A percentile compares a stretch with the other conserved stretches of the same genome.
Conservation (phyloP, 225 moss, liverwort and hornwort genomes). For the Pleurozium schreberi region DNA sequence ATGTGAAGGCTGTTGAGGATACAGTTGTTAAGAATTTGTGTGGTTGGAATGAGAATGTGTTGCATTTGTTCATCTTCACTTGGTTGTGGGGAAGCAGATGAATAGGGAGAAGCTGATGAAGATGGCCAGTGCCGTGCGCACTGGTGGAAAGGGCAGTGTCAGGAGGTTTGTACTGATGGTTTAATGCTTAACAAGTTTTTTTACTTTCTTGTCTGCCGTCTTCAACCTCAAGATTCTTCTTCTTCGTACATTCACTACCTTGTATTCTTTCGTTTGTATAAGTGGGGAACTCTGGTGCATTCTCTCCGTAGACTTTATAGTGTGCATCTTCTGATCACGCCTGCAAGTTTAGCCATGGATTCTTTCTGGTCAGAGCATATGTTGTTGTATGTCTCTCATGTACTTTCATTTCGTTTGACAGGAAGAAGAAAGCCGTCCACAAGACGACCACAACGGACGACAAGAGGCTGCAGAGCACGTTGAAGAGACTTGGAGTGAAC, state of each 20-base stretch:
- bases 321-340: neutral
- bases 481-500: constrained; percentile 58
- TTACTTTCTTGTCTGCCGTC: neutral
- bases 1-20: neutral
- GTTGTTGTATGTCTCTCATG: neutral
- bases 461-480: constrained; percentile 56
- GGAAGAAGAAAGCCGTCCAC: constrained; percentile 65
- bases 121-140: constrained; percentile 67
- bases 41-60: neutral
- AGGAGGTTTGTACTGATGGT: constrained; percentile 23
- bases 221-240: neutral
- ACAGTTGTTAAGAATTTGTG: neutral
- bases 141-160: constrained; percentile 61
- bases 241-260: neutral
- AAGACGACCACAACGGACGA: constrained; percentile 60
- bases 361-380: neutral
- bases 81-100: constrained; percentile 29
- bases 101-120: constrained; percentile 70
- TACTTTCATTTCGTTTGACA: neutral
- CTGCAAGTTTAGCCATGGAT: neutral
- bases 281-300: neutral
- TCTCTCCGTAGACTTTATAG: neutral
- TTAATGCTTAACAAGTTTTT: neutral
- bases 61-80: neutral
- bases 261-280: neutral